Evolutionary conservation across 1,284 basidiomycete genomes (phyloP), one percentile per base, ranked within the genome.

Genomic region (Naganishia albida): DNA sequence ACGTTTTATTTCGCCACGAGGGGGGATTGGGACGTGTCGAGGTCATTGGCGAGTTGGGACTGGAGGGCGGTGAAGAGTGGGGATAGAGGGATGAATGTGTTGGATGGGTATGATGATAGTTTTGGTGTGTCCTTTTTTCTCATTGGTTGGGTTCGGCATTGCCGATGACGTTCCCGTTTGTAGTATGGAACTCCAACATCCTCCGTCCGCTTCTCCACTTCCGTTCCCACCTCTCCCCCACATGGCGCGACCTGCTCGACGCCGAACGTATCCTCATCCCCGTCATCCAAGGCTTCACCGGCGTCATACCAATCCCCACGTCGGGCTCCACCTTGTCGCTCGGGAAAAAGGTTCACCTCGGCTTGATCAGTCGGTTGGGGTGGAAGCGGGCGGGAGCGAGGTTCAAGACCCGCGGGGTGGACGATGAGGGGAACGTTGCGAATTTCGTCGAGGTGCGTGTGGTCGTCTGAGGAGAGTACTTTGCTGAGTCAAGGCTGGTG

Each of bases 351-450:
- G 10, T 75, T 83, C 88, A 88, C 1, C 78, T 95, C 18, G 86
- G 88, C 2, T 79, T 97, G 65, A 88, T 96, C 62, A 92, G 89
- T 10, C 83, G 95, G 28, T 82, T 99, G 8, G 90, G 93, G 39
- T 95, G 91, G 87, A 95, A 93, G 78, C 85, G 94, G 68, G 95
- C 96, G 20, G 96, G 96, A 1, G 98, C 96, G 20, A 86, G 96
- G 38, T 99, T 97, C 82, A 95, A 97, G 74, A 95, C 94, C 2
- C 86, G 96, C 65, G 96, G 96, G 0, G 90, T 99, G 25, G 96
- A 99, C 75, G 96, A 99, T 76, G 93, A 97, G 72, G 95, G 96
- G 44, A 89, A 96, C 75, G 91, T 90, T 20, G 96, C 96, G 54
- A 98, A 99, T 75, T 98, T 97, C 79, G 96, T 96, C 40, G 95